Evolutionary conservation across 495 filamentous ascomycete species (phyloP), one percentile per base, ranked within the genome.

Genomic region (Chaetomium fimeti): DNA sequence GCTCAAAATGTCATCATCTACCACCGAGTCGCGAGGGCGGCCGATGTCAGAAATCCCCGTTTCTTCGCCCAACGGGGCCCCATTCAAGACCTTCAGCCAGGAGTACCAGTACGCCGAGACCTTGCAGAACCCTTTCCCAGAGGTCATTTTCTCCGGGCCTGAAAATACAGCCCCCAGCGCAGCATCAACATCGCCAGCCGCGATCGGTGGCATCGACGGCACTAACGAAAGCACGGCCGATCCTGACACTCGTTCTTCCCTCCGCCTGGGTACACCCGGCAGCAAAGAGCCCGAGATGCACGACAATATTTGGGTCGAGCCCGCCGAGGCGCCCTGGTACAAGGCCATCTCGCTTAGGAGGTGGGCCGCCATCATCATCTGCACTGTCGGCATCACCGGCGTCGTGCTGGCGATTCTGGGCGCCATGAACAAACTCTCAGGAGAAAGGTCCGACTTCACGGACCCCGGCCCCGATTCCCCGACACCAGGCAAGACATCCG

Each of bases 331-430:
- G 38, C 68, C 70, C 2, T 74, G 72, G 72, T 72, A 74, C 66
- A 68, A 60, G 36, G 54, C 40, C n/a, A 57, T 71, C 32, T 61
- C 62, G 25, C 66, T 32, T 5, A 22, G 57, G 36, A 62, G 57
- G 48, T 72, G 70, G 70, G 47, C 69, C 6, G 58, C 61, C 49
- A 58, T 58, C 32, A 38, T 22, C 32, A 47, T 74, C 24, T 62
- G 54, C 27, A 36, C 63, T n/a, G n/a, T 72, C 16, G 72, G 72
- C 48, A 64, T 66, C 28, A 55, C 51, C 2, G 72, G 36, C 18
- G 70, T 74, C 38, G 15, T 74, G 18, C 27, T 74, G 42, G 72
- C 72, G 13, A 72, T 74, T 25, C 66, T 74, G 13, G 72, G 68
- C 36, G 72, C 68, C 55, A 66, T 72, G 70, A 62, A 62, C 20